Conservation (phyloP, 2,329 filamentous ascomycete genomes). For the Hymenoscyphus repandus region DNA sequence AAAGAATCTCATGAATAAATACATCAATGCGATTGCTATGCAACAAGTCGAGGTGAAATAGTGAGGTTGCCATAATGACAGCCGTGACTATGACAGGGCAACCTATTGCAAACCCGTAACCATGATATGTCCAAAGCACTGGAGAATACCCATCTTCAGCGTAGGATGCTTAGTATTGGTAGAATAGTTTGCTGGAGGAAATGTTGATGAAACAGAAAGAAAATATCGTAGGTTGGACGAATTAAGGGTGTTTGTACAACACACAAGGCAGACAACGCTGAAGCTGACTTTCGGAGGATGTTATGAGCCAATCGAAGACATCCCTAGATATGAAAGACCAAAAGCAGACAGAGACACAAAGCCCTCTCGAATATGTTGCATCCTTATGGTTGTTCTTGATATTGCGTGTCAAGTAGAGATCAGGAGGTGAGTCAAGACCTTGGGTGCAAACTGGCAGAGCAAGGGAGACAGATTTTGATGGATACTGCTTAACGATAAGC, state of each 20-base stretch:
- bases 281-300: conserved; percentile 29
- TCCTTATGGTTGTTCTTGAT: conserved; percentile 27
- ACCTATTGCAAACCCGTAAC: conserved; percentile 49
- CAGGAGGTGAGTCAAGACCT: conserved; percentile 26
- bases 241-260: conserved; percentile 17
- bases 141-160: conserved; percentile 43
- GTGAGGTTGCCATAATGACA: conserved; percentile 19
- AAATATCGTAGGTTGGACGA: conserved; percentile 28
- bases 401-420: conserved; percentile 29
- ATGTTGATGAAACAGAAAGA: conserved; percentile 31
- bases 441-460: conserved; percentile 25
- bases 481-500: conserved; percentile 47
- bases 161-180: conserved; percentile 53
- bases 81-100: conserved; percentile 21
- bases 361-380: conserved; percentile 30
- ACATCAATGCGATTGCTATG: conserved; percentile 22
- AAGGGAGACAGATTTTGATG: conserved; percentile 16
- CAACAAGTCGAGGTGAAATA: conserved; percentile 23
- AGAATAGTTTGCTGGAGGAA: conserved; percentile 31
- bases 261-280: conserved; percentile 25
- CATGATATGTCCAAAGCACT: conserved; percentile 58
- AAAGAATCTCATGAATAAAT: conserved; percentile 21
- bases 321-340: conserved; percentile 32
- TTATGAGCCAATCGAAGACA: conserved; percentile 28
- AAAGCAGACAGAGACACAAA: conserved; percentile 28